These are phyloP conservation scores for Stagonosporopsis chrysanthemi DNA, from an alignment of 2,329 filamentous ascomycete genomes.

Conservation along the genomic window DNA sequence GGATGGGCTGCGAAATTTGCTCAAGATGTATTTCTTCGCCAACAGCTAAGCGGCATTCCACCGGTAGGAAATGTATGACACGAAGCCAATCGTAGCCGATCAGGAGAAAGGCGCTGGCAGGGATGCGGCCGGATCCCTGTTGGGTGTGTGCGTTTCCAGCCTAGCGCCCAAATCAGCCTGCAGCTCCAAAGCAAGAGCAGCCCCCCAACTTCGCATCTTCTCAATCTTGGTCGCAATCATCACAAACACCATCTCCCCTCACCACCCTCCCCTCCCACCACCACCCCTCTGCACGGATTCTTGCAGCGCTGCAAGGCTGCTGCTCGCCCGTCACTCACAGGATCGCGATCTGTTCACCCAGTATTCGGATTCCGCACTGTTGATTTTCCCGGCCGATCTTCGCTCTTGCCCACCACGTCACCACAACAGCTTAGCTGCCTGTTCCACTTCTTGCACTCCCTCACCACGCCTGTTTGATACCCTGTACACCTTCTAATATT, in stretches of 20 bases:
- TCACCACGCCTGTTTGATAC: conserved; percentile 39
- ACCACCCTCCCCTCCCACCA: conserved; percentile 21
- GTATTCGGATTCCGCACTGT: conserved; percentile 20
- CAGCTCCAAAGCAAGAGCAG: conserved; percentile 17
- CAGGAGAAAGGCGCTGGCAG: conserved; percentile 8
- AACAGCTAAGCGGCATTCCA: conserved; percentile 24
- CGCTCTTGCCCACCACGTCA: conserved; percentile 40
- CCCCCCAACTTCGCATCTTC: conserved; percentile 22
- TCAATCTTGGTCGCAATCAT: conserved; percentile 18
- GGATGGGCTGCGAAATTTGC: conserved; percentile 16
- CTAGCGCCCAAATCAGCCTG: conserved; percentile 15
- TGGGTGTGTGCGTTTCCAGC: conserved; percentile 10
- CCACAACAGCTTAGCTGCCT: conserved; percentile 40
- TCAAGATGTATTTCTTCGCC: conserved; percentile 22
- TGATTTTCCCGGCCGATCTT: conserved; percentile 40
- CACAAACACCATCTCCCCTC: conserved; percentile 18
- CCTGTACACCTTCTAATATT: conserved; percentile 44
- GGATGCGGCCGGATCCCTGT: conserved; percentile 4
- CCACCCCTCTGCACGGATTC: conserved; percentile 30
- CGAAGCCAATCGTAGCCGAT: conserved; percentile 21
- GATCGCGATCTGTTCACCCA: conserved; percentile 32
- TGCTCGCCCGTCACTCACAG: conserved; percentile 30
- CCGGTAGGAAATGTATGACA: conserved; percentile 22
- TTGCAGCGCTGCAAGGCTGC: conserved; percentile 37
- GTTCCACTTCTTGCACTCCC: conserved; percentile 46